Conservation (phyloP, 305 asterid genomes). For the Andrographis paniculata region DNA sequence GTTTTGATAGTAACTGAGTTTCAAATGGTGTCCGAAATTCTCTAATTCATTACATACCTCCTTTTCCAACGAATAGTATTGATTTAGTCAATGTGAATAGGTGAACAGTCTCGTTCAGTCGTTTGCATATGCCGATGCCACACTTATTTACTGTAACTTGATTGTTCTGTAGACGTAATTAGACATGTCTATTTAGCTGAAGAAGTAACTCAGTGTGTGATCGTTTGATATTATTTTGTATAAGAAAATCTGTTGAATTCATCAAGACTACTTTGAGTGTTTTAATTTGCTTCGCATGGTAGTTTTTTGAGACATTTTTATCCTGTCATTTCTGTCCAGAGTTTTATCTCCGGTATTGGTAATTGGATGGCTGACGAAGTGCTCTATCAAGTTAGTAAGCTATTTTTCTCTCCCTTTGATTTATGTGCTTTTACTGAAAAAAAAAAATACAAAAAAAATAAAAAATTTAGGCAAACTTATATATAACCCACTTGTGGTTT, state of each 20-base stretch:
- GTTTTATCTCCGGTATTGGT: slow-evolving; percentile 91
- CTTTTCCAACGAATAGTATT: too few species aligned
- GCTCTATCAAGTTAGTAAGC: slow-evolving; percentile 68
- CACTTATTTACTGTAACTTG: neutral
- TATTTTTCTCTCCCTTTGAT: slow-evolving; percentile 16
- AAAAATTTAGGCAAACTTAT: too few species aligned
- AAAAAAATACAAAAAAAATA: too few species aligned
- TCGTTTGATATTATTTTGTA: neutral
- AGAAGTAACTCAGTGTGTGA: neutral
- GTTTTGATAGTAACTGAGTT: too few species aligned
- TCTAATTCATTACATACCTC: too few species aligned
- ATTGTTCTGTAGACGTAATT: neutral
- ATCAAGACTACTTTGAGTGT: slow-evolving; percentile 9
- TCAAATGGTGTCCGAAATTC: too few species aligned
- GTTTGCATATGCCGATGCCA: neutral
- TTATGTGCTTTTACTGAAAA: slow-evolving; percentile 12
- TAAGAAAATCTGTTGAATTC: slow-evolving; percentile 8
- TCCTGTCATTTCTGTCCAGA: slow-evolving; percentile 42
- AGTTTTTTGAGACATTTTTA: slow-evolving; percentile 14
- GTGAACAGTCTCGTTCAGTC: neutral
- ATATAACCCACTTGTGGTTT: too few species aligned
- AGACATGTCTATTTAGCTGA: neutral
- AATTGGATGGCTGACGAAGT: slow-evolving; percentile 99
- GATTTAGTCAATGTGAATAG: too few species aligned
- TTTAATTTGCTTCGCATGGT: slow-evolving; percentile 15